Conservation (phyloP, 2,329 filamentous ascomycete species). For the Sporothrix brasiliensis region DNA sequence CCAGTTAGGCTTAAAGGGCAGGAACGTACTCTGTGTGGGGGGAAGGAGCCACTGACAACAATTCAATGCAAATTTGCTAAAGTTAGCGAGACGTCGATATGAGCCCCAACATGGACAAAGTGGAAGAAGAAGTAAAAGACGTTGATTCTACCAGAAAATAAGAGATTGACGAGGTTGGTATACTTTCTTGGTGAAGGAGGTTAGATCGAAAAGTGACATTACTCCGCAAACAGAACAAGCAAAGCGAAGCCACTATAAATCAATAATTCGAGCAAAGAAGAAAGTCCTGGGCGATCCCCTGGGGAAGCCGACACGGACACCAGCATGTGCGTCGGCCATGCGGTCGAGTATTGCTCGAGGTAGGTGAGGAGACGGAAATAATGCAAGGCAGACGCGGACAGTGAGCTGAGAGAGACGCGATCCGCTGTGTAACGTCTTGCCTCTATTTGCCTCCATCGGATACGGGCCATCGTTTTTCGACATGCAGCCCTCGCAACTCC, state of each 20-base stretch:
- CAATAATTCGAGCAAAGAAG: conserved; percentile 14
- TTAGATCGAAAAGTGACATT: neutral
- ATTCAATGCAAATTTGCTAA: too few species aligned
- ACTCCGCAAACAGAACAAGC: neutral
- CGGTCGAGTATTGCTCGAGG: neutral
- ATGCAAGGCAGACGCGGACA: too few species aligned
- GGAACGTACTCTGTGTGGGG: neutral
- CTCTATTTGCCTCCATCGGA: neutral
- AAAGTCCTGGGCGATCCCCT: conserved; percentile 8
- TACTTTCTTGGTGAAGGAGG: neutral
- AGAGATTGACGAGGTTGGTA: too few species aligned
- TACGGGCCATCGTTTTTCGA: neutral
- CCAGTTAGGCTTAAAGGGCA: neutral
- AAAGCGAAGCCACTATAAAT: conserved; percentile 9
- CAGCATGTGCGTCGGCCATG: conserved; percentile 6
- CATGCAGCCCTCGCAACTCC: conserved; percentile 1
- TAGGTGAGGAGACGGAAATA: neutral
- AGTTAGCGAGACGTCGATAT: too few species aligned
- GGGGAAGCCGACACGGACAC: neutral
- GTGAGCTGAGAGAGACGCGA: too few species aligned
- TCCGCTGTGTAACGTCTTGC: neutral
- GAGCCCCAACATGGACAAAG: neutral
- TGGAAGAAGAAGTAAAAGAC: neutral
- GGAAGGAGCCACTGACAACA: too few species aligned
- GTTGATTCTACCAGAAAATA: neutral